These are phyloP conservation scores for Globisporangium canariense DNA, from an alignment of 352 stramenopile genomes.

Conservation along the genomic window DNA sequence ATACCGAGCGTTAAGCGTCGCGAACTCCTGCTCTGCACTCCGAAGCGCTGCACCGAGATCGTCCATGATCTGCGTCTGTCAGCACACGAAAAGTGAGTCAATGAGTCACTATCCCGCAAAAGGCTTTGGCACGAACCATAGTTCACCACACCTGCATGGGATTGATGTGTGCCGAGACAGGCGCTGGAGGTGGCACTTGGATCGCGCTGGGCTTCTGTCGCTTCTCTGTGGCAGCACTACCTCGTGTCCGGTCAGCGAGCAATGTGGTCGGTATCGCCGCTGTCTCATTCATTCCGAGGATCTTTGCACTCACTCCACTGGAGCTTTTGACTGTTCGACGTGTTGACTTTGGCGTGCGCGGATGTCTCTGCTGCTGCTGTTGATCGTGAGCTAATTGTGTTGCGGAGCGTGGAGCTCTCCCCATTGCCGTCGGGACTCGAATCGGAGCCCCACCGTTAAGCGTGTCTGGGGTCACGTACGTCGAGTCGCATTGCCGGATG, in stretches of 20 bases:
- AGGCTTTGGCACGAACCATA: neutral
- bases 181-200: slow-evolving; percentile 26
- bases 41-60: slow-evolving; percentile 39
- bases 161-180: slow-evolving; percentile 36
- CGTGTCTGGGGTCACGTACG: slow-evolving; percentile 36
- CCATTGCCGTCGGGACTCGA: slow-evolving; percentile 1
- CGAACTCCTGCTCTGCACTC: slow-evolving; percentile 45
- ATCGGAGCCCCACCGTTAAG: slow-evolving; percentile 8
- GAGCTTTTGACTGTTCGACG: neutral
- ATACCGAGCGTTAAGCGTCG: slow-evolving; percentile 35
- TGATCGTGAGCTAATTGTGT: neutral
- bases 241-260: slow-evolving; percentile 11
- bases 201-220: slow-evolving; percentile 35
- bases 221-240: neutral
- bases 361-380: slow-evolving; percentile 1
- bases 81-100: neutral
- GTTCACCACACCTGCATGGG: slow-evolving; percentile 45
- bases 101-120: neutral
- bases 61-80: slow-evolving; percentile 56
- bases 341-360: neutral
- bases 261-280: slow-evolving; percentile 8
- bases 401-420: neutral
- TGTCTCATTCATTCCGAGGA: slow-evolving; percentile 11
- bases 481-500: slow-evolving; percentile 63
- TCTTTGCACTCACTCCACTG: slow-evolving; percentile 11